phyloP scores from a whole-genome alignment of 306 rosid species.

The Hylodesmum podocarpum region DNA sequence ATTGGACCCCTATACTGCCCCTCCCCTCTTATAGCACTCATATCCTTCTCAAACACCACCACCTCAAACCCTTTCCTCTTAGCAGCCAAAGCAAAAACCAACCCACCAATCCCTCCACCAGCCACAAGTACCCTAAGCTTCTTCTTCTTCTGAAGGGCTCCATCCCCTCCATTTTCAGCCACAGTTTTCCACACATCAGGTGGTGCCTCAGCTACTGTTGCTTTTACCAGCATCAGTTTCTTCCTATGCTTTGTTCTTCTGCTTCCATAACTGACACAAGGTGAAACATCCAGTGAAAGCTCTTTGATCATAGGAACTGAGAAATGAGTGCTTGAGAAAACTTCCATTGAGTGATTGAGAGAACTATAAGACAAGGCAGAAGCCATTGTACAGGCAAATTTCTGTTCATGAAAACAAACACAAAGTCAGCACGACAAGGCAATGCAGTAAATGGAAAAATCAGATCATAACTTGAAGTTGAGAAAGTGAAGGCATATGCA shows the following conservation, averaged over 20 bases:
- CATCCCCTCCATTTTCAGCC: slow-evolving; percentile 23
- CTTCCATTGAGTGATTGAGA: slow-evolving; percentile 48
- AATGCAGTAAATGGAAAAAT: background rate
- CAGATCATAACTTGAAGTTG: background rate
- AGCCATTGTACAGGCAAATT: slow-evolving; percentile 42
- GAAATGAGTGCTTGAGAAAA: slow-evolving; percentile 51
- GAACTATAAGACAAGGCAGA: slow-evolving; percentile 50
- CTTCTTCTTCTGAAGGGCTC: slow-evolving; percentile 48
- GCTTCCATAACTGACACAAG: slow-evolving; percentile 33
- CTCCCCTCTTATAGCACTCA: slow-evolving; percentile 95
- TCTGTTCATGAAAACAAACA: slow-evolving; percentile 1
- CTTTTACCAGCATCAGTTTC: slow-evolving; percentile 41
- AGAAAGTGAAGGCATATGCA: background rate
- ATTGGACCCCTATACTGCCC: slow-evolving; percentile 98
- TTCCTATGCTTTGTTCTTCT: slow-evolving; percentile 38
- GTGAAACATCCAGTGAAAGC: slow-evolving; percentile 39
- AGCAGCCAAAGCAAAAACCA: slow-evolving; percentile 93
- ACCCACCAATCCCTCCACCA: slow-evolving; percentile 96
- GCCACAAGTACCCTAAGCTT: slow-evolving; percentile 71
- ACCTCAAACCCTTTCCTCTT: slow-evolving; percentile 94
- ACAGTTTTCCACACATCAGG: slow-evolving; percentile 4
- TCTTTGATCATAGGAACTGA: slow-evolving; percentile 42
- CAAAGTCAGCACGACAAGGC: background rate
- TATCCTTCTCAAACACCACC: slow-evolving; percentile 90
- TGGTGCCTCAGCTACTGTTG: slow-evolving; percentile 46